Evolutionary conservation across 2,329 filamentous ascomycete genomes (phyloP).

Genomic region (Harringtonia lauricola): DNA sequence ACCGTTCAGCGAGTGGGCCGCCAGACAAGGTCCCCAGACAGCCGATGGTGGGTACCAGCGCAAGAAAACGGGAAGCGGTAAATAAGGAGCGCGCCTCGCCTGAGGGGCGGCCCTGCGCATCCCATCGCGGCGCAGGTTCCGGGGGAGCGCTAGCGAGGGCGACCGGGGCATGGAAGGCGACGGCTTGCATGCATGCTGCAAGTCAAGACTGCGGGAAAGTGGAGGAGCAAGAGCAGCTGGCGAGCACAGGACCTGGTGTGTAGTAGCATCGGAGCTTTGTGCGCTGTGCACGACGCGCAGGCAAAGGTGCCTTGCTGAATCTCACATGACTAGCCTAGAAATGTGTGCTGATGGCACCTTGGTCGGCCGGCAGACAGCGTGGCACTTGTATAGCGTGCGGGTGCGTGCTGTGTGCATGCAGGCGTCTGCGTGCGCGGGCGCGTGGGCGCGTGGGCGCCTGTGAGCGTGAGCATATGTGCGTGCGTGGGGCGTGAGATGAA

Average conservation of each 20-base stretch:
- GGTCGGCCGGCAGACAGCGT: not conserved
- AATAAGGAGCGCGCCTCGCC: conserved; percentile 6
- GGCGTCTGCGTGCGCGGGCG: no score
- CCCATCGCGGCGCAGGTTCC: conserved; percentile 3
- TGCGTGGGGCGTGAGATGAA: no score
- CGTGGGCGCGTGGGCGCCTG: no score
- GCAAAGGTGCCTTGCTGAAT: no score
- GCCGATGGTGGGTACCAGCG: conserved; percentile 1
- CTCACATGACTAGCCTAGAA: no score
- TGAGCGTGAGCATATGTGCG: no score
- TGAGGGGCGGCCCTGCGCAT: conserved; percentile 6
- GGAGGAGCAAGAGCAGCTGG: not conserved
- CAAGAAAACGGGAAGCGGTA: conserved; percentile 6
- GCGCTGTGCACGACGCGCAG: no score
- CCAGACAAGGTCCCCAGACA: not conserved
- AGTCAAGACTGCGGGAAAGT: not conserved
- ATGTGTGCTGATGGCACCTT: not conserved
- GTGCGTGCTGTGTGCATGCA: no score
- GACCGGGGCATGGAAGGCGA: not conserved
- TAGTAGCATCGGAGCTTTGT: not conserved
- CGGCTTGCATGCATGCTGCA: not conserved
- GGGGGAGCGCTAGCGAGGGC: conserved; percentile 3
- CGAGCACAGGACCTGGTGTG: not conserved
- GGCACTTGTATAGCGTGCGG: not conserved
- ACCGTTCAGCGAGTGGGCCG: not conserved